Evolutionary conservation across 2,329 filamentous ascomycete genomes (phyloP), one percentile per base, ranked within the genome.

Genomic region (Fusarium devonianum): DNA sequence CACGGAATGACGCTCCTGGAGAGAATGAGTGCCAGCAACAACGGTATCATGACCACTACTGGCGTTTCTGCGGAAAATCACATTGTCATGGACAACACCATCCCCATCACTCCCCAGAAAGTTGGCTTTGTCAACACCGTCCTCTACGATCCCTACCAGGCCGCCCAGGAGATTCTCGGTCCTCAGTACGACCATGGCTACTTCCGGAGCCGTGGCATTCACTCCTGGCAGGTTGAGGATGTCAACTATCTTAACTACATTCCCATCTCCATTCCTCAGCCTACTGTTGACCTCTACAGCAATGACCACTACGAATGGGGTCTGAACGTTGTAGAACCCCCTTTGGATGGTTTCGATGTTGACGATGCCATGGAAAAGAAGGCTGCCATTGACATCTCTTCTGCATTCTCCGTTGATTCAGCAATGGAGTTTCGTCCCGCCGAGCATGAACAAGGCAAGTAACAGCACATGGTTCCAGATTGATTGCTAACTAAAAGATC

Each of bases 31-130:
- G 41, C 42, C 12, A 66, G 49, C 44, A 58, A 42, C 21, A 67
- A 53, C 34, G 53, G 59, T 22, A 62, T 70, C 29, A 69, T 70
- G 60, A 59, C 64, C 1, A 62, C 63, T 7, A 35, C 51, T 12
- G 22, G 25, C 6, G 33, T 39, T 6, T 13, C 43, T 32, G 12
- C 32, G 23, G 49, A 48, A 3, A 35, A n/a, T n/a, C n/a, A 53
- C 19, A 25, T 37, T n/a, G 39, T 47, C 21, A n/a, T n/a, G n/a
- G 21, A 13, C 17, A 10, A 12, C 16, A 10, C n/a, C 5, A 23
- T 18, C 16, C 26, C 34, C 16, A 26, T 23, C 11, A 64, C 51
- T 3, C 36, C 39, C 18, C 44, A 57, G 13, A 68, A 65, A 44
- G 13, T 50, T 6, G 38, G 52, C 11, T 63, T 65, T 36, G 49